Evolutionary conservation across 2,329 filamentous ascomycete species (phyloP).

Genomic region (Penicillium sp.): DNA sequence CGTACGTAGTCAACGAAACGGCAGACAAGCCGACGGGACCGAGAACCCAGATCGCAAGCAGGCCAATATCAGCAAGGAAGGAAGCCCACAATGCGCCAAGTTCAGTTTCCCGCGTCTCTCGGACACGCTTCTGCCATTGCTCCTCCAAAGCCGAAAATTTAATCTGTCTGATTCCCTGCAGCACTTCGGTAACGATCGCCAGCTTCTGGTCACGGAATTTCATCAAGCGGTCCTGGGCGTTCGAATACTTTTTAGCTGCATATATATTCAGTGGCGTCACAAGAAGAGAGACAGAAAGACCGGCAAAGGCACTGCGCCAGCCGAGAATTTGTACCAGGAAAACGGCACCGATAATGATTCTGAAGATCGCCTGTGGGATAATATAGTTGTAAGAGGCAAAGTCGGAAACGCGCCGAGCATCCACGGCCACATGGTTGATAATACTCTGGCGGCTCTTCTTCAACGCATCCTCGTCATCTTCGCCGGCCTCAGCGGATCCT

Average conservation of each 20-base stretch:
- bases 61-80: slow-evolving; percentile 55
- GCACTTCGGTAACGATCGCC: slow-evolving; percentile 64
- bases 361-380: slow-evolving; percentile 55
- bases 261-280: slow-evolving; percentile 61
- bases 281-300: slow-evolving; percentile 55
- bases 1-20: slow-evolving; percentile 61
- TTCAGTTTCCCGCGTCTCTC: slow-evolving; percentile 56
- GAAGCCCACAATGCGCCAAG: slow-evolving; percentile 57
- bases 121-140: slow-evolving; percentile 65
- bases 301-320: slow-evolving; percentile 59
- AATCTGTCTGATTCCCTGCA: slow-evolving; percentile 73
- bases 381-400: slow-evolving; percentile 60
- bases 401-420: slow-evolving; percentile 59
- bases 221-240: slow-evolving; percentile 62
- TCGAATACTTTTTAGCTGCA: slow-evolving; percentile 56
- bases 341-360: slow-evolving; percentile 55
- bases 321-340: slow-evolving; percentile 64
- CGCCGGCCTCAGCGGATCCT: slow-evolving; percentile 29
- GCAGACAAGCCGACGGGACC: slow-evolving; percentile 67
- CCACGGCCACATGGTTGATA: slow-evolving; percentile 68
- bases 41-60: slow-evolving; percentile 62
- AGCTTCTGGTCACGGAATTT: slow-evolving; percentile 67
- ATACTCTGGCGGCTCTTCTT: slow-evolving; percentile 60
- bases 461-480: slow-evolving; percentile 37
- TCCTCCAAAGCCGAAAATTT: slow-evolving; percentile 71